A percentile compares a stretch with the other conserved stretches of the same genome.
phyloP scores from a whole-genome alignment of 2,329 filamentous ascomycete species.

The Dryadomyces sulphureus region DNA sequence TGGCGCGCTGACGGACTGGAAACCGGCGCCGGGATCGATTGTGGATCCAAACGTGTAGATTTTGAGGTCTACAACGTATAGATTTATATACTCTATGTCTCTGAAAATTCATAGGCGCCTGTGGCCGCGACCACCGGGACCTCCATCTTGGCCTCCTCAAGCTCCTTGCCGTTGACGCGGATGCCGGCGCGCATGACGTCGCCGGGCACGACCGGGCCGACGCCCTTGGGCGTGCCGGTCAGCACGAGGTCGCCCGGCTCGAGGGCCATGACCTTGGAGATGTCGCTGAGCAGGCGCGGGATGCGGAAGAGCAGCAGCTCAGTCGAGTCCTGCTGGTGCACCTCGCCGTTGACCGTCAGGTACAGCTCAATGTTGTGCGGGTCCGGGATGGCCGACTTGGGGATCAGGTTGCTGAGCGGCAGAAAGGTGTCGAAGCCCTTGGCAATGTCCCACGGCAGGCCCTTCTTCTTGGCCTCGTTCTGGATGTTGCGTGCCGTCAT shows the following conservation, averaged over 20 bases:
- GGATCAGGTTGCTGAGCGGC: slow-evolving; percentile 68
- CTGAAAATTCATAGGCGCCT: slow-evolving; percentile 60
- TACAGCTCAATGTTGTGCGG: slow-evolving; percentile 82
- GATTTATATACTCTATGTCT: slow-evolving; percentile 35
- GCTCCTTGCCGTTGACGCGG: slow-evolving; percentile 62
- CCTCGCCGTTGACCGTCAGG: slow-evolving; percentile 66
- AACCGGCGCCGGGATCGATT: slow-evolving; percentile 46
- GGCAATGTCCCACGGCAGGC: slow-evolving; percentile 87
- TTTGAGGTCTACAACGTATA: background rate
- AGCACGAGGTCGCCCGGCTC: slow-evolving; percentile 84
- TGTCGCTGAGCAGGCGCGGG: slow-evolving; percentile 74
- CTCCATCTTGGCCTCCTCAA: slow-evolving; percentile 74
- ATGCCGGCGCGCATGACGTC: slow-evolving; percentile 80
- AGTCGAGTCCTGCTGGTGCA: slow-evolving; percentile 77
- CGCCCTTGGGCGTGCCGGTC: slow-evolving; percentile 95
- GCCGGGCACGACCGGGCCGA: slow-evolving; percentile 70
- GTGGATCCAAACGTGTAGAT: slow-evolving; percentile 37
- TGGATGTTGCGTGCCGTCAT: slow-evolving; percentile 95
- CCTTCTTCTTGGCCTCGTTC: slow-evolving; percentile 93
- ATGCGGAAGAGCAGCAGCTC: slow-evolving; percentile 88
- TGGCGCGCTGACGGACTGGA: slow-evolving; percentile 45
- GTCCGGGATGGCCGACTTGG: slow-evolving; percentile 65
- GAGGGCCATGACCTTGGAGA: slow-evolving; percentile 88
- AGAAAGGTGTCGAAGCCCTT: slow-evolving; percentile 98
- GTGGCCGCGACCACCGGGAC: slow-evolving; percentile 69